These are phyloP conservation scores for Pythium dissimile DNA, from an alignment of 352 stramenopile species.

Conservation along the genomic window DNA sequence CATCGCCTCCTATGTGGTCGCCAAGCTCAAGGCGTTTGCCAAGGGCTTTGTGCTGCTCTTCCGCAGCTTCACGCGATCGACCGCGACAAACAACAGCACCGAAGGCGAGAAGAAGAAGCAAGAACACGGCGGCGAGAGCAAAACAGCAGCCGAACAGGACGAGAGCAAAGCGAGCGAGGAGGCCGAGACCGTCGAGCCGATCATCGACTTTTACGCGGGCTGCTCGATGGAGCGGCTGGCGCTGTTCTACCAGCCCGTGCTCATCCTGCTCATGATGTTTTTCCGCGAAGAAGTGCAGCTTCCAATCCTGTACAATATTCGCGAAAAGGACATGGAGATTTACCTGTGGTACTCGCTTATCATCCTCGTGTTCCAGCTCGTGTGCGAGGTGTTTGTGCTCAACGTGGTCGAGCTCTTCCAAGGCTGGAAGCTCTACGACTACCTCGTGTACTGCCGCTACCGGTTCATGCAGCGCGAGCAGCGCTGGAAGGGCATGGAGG, in stretches of 20 bases:
- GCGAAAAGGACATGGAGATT: constrained; percentile 97
- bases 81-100: constrained; percentile 17
- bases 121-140: constrained; percentile 29
- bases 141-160: constrained; percentile 33
- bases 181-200: constrained; percentile 94
- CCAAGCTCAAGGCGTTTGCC: constrained; percentile 37
- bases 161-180: constrained; percentile 38
- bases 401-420: constrained; percentile 96
- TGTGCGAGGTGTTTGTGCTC: constrained; percentile 94
- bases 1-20: constrained; percentile 32
- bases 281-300: constrained; percentile 94
- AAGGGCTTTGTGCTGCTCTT: constrained; percentile 38
- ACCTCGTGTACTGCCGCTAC: constrained; percentile 95
- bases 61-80: constrained; percentile 51
- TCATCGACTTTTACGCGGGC: constrained; percentile 92
- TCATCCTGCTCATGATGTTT: constrained; percentile 95
- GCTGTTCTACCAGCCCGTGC: constrained; percentile 92
- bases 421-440: constrained; percentile 98
- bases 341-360: constrained; percentile 95
- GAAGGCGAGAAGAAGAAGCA: constrained; percentile 29
- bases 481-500: constrained; percentile 96
- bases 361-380: constrained; percentile 94
- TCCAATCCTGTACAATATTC: constrained; percentile 94
- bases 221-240: constrained; percentile 91
- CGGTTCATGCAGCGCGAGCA: constrained; percentile 95